Conservation (phyloP, 2,329 filamentous ascomycete genomes). For the Aspergillus jensenii region DNA sequence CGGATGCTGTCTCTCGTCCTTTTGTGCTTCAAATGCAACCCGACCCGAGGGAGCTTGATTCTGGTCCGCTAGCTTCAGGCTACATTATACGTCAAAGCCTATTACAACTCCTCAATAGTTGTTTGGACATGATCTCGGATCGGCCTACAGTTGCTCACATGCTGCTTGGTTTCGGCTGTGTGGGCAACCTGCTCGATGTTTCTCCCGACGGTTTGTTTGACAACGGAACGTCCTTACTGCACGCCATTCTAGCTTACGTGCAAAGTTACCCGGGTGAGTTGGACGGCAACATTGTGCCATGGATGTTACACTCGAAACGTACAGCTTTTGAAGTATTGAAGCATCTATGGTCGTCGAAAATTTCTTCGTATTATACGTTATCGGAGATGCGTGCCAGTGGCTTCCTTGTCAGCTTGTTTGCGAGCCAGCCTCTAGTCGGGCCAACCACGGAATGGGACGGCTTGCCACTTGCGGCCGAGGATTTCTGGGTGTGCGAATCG, state of each 20-base stretch:
- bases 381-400: conserved; percentile 77
- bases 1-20: conserved; percentile 74
- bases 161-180: conserved; percentile 81
- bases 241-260: conserved; percentile 72
- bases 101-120: conserved; percentile 80
- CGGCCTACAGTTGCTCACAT: conserved; percentile 87
- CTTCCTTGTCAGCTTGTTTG: conserved; percentile 74
- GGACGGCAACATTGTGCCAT: conserved; percentile 61
- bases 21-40: conserved; percentile 67
- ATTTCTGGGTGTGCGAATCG: conserved; percentile 69
- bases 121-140: conserved; percentile 70
- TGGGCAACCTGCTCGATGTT: conserved; percentile 67
- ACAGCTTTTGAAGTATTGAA: conserved; percentile 72
- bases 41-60: conserved; percentile 69
- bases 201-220: conserved; percentile 70
- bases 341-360: conserved; percentile 77
- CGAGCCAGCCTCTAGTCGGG: conserved; percentile 69
- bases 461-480: conserved; percentile 56
- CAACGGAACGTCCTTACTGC: conserved; percentile 73
- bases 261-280: conserved; percentile 67
- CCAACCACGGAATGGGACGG: conserved; percentile 74
- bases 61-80: conserved; percentile 66
- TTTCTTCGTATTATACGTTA: conserved; percentile 74
- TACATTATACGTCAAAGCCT: conserved; percentile 83
- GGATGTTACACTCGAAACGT: conserved; percentile 68